These are phyloP conservation scores for Vaccinium corymbosum DNA, from an alignment of 148 eudicot genomes.

Conservation along the genomic window DNA sequence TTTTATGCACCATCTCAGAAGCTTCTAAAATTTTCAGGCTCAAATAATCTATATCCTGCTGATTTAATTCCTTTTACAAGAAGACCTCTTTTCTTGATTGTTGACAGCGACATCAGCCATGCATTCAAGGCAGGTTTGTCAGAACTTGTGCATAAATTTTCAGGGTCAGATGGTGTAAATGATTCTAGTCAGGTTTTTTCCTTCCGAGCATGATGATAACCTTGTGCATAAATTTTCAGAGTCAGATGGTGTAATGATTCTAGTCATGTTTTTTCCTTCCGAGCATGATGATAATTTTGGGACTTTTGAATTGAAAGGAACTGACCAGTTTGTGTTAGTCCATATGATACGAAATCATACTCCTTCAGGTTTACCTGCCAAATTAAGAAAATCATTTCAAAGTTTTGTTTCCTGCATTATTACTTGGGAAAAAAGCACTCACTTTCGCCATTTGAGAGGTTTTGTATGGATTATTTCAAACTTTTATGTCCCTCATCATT, in stretches of 20 bases:
- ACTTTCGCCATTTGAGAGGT: not conserved
- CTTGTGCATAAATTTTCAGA: not conserved
- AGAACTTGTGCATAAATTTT: conserved; percentile 32
- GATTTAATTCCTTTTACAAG: conserved; percentile 94
- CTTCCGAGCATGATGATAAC: not conserved
- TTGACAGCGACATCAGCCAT: conserved; percentile 97
- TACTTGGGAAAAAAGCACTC: not conserved
- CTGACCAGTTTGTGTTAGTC: not conserved
- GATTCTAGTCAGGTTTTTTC: not conserved
- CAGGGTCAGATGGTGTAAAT: not conserved
- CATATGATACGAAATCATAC: no score
- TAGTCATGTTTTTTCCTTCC: not conserved
- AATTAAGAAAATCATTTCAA: not conserved
- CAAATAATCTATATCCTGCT: conserved; percentile 74
- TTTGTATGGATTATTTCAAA: no score
- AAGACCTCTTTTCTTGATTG: conserved; percentile 75
- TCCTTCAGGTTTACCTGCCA: not conserved
- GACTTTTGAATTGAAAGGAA: not conserved
- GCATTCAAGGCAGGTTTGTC: conserved; percentile 99
- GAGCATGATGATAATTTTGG: not conserved
- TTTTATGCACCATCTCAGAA: not conserved
- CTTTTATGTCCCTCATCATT: no score
- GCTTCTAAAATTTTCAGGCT: conserved; percentile 53
- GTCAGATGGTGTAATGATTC: not conserved
- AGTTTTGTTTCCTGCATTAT: not conserved